Base-by-base conservation (phyloP, 1,284 basidiomycete genomes). In the Austroboletus sp. region DNA sequence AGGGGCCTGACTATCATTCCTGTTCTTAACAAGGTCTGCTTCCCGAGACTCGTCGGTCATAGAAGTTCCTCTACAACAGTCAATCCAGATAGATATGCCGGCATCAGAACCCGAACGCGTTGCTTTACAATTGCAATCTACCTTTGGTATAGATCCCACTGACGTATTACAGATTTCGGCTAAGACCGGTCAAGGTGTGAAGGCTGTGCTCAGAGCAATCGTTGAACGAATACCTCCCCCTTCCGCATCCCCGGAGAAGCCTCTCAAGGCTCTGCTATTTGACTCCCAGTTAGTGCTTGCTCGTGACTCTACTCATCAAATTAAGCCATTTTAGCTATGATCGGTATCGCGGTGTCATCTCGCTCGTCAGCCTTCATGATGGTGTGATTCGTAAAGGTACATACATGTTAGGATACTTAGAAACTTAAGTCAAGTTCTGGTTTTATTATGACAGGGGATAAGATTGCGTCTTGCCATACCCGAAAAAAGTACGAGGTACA, bases 281-380 rank as follows among this genome's bases (percentile, higher is more conserved):
- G 96, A 99, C 65, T 93, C 90, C 8, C 78, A 83, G 88, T 91
- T 55, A 64, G 83, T 70, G 31, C 21, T 45, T 32, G 25, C 39
- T 37, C 37, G 26, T 44, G 16, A 40, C 42, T 19, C 25, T 37
- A 15, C 13, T 45, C 16, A 34, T n/a, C n/a, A 30, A 35, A 30
- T 35, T 49, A 12, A 44, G 31, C 32, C 34, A 30, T 45, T 50
- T 54, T 48, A 97, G 92, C 59, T 98, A 96, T 65, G 96, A 99
- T 66, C 81, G 89, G 54, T 99, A 94, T 69, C 80, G 93, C 46
- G 96, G 96, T 13, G 96, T 98, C 16, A 92, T 99, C 39, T 96
- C 92, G 5, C 71, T 98, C 15, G 78, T 98, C 19, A 88, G 81
- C 55, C 68, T 99, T n/a, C 79, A 80, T 55, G 67, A 72, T 48